These are phyloP conservation scores for Colletotrichum truncatum DNA, from an alignment of 2,329 filamentous ascomycete species.

Conservation along the genomic window DNA sequence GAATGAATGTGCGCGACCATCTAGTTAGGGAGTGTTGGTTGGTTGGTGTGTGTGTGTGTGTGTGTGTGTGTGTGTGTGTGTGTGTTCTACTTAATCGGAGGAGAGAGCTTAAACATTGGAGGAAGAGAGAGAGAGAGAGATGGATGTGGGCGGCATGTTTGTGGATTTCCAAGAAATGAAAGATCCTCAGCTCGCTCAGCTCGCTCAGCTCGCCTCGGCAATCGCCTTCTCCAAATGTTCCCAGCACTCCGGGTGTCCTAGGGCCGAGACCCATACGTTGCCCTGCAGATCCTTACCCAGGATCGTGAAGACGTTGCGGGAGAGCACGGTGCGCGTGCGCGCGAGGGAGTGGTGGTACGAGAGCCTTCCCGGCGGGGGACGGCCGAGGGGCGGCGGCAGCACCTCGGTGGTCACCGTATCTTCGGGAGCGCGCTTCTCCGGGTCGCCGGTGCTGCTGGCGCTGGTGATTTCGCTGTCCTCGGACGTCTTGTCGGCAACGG, in stretches of 20 bases:
- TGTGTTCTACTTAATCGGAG: too few species aligned
- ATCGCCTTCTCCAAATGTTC: conserved; percentile 36
- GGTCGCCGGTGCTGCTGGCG: not conserved
- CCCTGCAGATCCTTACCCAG: conserved; percentile 39
- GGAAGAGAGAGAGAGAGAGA: too few species aligned
- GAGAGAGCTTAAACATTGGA: too few species aligned
- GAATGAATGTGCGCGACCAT: too few species aligned
- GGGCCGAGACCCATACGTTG: conserved; percentile 39
- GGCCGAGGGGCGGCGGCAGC: conserved; percentile 5
- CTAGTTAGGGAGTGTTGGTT: too few species aligned
- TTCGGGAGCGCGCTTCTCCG: conserved; percentile 9
- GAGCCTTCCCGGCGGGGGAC: conserved; percentile 24
- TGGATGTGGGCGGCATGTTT: too few species aligned
- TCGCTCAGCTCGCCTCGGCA: not conserved
- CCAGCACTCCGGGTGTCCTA: conserved; percentile 37
- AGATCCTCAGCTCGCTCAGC: not conserved
- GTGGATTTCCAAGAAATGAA: not conserved
- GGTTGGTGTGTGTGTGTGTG: too few species aligned
- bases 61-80: too few species aligned
- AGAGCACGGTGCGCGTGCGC: conserved; percentile 22
- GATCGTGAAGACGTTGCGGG: conserved; percentile 26
- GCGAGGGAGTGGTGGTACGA: conserved; percentile 26
- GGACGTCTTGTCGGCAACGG: not conserved
- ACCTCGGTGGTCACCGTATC: not conserved
- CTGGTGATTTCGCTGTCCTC: not conserved